Conservation (phyloP, 345 rosid species). For the Dipteronia dyeriana region DNA sequence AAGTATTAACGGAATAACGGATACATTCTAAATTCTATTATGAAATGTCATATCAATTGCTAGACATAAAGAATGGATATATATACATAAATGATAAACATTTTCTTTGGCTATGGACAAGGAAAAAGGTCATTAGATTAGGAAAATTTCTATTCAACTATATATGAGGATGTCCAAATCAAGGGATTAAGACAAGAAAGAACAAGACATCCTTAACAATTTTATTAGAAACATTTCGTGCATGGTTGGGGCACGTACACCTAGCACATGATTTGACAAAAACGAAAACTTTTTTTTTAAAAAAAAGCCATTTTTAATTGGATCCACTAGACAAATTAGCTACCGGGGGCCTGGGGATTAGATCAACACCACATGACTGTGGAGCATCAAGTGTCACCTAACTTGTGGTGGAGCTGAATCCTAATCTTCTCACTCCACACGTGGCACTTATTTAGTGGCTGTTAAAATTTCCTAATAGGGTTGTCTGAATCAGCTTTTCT, state of each 20-base stretch:
- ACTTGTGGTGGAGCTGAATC: constrained; percentile 32
- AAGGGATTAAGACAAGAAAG: constrained; percentile 1
- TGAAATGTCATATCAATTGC: too few relatives aligned
- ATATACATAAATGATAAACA: too few relatives aligned
- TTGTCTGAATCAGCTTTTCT: constrained; percentile 23
- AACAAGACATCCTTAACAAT: background rate
- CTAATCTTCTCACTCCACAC: constrained; percentile 24
- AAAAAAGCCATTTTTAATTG: background rate
- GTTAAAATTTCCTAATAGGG: background rate
- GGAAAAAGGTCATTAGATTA: too few relatives aligned
- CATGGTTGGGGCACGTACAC: constrained; percentile 10
- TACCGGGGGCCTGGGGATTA: background rate
- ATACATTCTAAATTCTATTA: too few relatives aligned
- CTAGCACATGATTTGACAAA: constrained; percentile 2
- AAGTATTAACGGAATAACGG: too few relatives aligned
- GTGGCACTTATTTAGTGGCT: constrained; percentile 24
- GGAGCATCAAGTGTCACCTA: background rate
- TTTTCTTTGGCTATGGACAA: too few relatives aligned
- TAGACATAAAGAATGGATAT: too few relatives aligned
- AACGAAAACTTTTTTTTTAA: too few relatives aligned
- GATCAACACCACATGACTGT: background rate
- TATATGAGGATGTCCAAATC: background rate
- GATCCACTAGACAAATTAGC: background rate
- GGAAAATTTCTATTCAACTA: background rate
- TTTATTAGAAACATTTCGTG: background rate